Evolutionary conservation across 2,329 filamentous ascomycete species (phyloP).

Genomic region (Apiospora marii): DNA sequence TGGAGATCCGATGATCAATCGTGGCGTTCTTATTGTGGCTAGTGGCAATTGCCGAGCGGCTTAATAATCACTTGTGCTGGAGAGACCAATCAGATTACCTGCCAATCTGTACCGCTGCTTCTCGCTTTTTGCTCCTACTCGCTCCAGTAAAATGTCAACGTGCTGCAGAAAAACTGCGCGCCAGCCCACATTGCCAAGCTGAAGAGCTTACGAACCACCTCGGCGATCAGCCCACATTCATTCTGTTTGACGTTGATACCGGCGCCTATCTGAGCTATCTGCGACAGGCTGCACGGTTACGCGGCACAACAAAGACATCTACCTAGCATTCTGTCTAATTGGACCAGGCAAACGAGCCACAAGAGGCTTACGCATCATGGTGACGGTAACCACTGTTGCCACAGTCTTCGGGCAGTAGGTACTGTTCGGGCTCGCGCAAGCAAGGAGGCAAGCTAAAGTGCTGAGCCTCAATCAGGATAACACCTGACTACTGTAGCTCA

Average conservation of each 20-base stretch:
- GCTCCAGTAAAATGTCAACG: not conserved
- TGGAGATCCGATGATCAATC: not conserved
- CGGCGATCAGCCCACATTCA: conserved; percentile 16
- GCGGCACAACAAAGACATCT: not conserved
- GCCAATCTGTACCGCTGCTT: not conserved
- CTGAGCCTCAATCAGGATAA: conserved; percentile 4
- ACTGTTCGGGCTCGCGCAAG: not conserved
- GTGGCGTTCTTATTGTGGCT: not conserved
- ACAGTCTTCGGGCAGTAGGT: not conserved
- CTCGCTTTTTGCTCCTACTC: no score
- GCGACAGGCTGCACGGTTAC: conserved; percentile 1
- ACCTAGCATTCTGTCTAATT: not conserved
- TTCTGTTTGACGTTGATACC: not conserved
- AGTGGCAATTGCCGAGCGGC: not conserved
- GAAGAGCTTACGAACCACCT: conserved; percentile 17
- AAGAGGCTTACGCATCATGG: not conserved
- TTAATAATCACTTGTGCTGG: not conserved
- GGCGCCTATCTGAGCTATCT: not conserved
- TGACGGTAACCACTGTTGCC: not conserved
- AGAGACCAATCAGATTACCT: not conserved
- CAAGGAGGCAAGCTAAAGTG: not conserved
- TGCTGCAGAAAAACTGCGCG: not conserved
- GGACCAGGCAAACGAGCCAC: not conserved
- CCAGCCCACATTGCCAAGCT: conserved; percentile 15
- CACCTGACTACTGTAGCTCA: not conserved